Percentiles rank a stretch among this genome's conserved stretches.
Evolutionary conservation across 768 basidiomycete species (phyloP).

Genomic region (Rhizopogon vulgaris): DNA sequence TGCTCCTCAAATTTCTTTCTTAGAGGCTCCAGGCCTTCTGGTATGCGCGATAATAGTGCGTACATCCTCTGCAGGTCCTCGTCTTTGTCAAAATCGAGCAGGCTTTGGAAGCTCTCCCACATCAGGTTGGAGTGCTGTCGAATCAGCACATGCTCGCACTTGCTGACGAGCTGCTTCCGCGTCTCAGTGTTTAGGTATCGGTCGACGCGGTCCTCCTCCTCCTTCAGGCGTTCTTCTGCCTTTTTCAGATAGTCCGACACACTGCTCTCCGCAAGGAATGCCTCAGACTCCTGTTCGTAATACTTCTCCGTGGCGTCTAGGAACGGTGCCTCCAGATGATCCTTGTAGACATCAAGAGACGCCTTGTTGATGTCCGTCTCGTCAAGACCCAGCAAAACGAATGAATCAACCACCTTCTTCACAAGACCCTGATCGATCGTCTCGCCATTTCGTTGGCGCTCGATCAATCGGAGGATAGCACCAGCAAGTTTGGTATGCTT

Average conservation of each 20-base stretch:
- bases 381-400: slow-evolving; percentile 92
- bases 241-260: slow-evolving; percentile 94
- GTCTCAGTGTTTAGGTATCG: slow-evolving; percentile 89
- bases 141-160: slow-evolving; percentile 91
- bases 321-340: slow-evolving; percentile 87
- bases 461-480: slow-evolving; percentile 85
- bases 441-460: slow-evolving; percentile 91
- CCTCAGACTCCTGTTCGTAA: slow-evolving; percentile 88
- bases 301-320: slow-evolving; percentile 83
- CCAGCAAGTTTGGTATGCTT: slow-evolving; percentile 78
- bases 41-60: slow-evolving; percentile 82
- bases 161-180: slow-evolving; percentile 69
- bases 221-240: slow-evolving; percentile 85
- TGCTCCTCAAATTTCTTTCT: slow-evolving; percentile 92
- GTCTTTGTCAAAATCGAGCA: slow-evolving; percentile 91
- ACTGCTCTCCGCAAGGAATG: slow-evolving; percentile 82
- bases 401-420: slow-evolving; percentile 92
- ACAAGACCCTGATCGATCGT: slow-evolving; percentile 88
- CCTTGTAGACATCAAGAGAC: slow-evolving; percentile 89
- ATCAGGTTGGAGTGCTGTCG: slow-evolving; percentile 77
- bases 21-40: slow-evolving; percentile 84
- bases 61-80: slow-evolving; percentile 97
- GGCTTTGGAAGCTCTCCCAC: slow-evolving; percentile 88
- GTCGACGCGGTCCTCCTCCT: slow-evolving; percentile 95
- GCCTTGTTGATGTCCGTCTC: slow-evolving; percentile 88